Conservation (phyloP, 164 flowering plant species). For the Hamamelis virginiana region DNA sequence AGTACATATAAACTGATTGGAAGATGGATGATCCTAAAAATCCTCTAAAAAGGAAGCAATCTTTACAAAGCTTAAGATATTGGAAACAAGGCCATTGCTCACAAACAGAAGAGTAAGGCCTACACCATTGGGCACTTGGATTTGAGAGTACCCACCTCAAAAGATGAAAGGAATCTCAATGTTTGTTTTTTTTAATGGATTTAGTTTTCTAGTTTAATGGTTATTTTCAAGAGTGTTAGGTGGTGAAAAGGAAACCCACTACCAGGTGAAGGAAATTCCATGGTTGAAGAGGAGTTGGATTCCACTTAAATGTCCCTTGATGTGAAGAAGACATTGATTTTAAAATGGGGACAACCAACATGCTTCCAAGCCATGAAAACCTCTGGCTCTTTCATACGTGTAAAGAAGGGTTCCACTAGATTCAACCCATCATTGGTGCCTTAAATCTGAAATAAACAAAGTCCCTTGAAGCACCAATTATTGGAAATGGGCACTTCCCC, state of each 20-base stretch:
- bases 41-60: background rate
- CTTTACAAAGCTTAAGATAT: background rate
- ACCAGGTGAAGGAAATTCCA: conserved; percentile 20
- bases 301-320: conserved; percentile 60
- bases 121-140: conserved; percentile 39
- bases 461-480: conserved; percentile 40
- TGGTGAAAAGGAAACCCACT: conserved; percentile 56
- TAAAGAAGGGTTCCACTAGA: conserved; percentile 61
- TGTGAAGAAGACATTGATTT: conserved; percentile 53
- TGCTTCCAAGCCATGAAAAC: conserved; percentile 47
- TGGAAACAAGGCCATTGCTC: conserved; percentile 22
- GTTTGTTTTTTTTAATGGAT: conserved; percentile 9
- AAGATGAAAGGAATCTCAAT: conserved; percentile 18
- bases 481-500: conserved; percentile 31
- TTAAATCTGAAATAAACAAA: conserved; percentile 32
- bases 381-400: conserved; percentile 45
- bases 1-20: background rate
- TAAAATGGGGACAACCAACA: conserved; percentile 44
- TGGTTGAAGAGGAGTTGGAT: conserved; percentile 81
- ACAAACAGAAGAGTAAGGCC: conserved; percentile 14
- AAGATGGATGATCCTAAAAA: background rate
- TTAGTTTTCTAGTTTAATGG: conserved; percentile 3
- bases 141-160: conserved; percentile 35
- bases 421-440: conserved; percentile 52
- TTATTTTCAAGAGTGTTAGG: conserved; percentile 36